Evolutionary conservation across 805 yeast species (phyloP).

Genomic region (Metschnikowia colocasiae): DNA sequence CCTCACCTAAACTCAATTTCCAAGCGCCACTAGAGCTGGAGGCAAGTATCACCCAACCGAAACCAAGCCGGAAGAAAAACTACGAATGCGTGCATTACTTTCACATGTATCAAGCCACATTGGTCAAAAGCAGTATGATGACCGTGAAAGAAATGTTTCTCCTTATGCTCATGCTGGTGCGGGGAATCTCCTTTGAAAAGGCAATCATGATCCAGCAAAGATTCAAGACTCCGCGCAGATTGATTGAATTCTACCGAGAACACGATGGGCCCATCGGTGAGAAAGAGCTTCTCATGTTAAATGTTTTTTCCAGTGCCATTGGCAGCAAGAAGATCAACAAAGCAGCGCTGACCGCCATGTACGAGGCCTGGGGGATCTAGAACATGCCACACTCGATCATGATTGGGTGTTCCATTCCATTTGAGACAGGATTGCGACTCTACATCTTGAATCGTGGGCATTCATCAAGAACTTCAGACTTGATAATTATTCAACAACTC

Average conservation of each 20-base stretch:
- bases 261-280: constrained; percentile 19
- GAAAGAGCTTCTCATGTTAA: constrained; percentile 24
- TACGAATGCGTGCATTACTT: constrained; percentile 39
- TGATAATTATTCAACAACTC: too few species aligned
- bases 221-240: constrained; percentile 64
- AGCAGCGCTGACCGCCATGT: constrained; percentile 48
- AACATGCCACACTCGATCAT: too few species aligned
- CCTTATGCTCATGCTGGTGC: constrained; percentile 70
- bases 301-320: constrained; percentile 39
- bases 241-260: constrained; percentile 48
- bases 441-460: too few species aligned
- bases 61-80: constrained; percentile 3
- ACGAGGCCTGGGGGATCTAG: constrained; percentile 52
- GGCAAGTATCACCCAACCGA: not conserved
- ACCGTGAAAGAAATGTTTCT: constrained; percentile 76
- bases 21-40: not conserved
- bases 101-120: constrained; percentile 53
- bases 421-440: too few species aligned
- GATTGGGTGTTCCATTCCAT: too few species aligned
- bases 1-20: not conserved
- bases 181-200: constrained; percentile 81
- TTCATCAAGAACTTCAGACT: too few species aligned
- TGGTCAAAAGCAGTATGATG: constrained; percentile 65
- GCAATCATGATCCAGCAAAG: constrained; percentile 71
- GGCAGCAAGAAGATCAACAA: constrained; percentile 52